Conservation (phyloP, 805 yeast species). For the Yarrowia sp. region DNA sequence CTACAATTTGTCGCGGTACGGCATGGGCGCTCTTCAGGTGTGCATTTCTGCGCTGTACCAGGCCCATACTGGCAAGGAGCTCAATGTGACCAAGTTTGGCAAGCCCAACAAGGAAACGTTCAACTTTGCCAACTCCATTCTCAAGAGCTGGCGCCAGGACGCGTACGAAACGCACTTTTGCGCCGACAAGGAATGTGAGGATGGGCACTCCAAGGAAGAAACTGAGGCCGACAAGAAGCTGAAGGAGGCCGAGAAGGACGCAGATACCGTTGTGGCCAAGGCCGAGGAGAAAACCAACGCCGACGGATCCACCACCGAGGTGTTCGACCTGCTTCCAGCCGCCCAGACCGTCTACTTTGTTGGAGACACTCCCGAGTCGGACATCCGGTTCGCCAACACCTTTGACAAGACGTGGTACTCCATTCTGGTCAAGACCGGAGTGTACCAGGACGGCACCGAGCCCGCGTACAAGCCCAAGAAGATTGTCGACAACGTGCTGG, state of each 20-base stretch:
- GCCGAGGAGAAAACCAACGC: conserved; percentile 43
- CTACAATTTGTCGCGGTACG: conserved; percentile 75
- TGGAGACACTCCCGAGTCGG: conserved; percentile 88
- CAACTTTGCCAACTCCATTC: conserved; percentile 73
- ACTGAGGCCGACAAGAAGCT: conserved; percentile 2
- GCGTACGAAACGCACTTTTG: conserved; percentile 66
- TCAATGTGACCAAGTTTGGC: conserved; percentile 79
- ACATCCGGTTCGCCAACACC: conserved; percentile 80
- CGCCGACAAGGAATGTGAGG: conserved; percentile 39
- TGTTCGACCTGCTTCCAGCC: conserved; percentile 61
- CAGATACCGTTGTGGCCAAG: conserved; percentile 32
- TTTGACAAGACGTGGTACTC: conserved; percentile 84
- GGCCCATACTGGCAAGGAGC: conserved; percentile 78
- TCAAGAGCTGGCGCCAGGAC: conserved; percentile 73
- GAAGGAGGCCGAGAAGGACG: background rate
- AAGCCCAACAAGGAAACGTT: conserved; percentile 88
- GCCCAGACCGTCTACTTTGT: conserved; percentile 84
- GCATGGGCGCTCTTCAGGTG: conserved; percentile 92
- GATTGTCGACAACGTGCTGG: conserved; percentile 67
- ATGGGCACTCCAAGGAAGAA: background rate
- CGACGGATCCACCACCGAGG: conserved; percentile 37
- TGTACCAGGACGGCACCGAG: conserved; percentile 71
- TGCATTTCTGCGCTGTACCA: conserved; percentile 80
- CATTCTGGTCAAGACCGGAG: conserved; percentile 82
- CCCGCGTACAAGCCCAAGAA: conserved; percentile 80